A percentile compares a stretch with the other conserved stretches of the same genome.
These are phyloP conservation scores for Wickerhamomyces bovis DNA, from an alignment of 805 yeast species.

Conservation along the genomic window DNA sequence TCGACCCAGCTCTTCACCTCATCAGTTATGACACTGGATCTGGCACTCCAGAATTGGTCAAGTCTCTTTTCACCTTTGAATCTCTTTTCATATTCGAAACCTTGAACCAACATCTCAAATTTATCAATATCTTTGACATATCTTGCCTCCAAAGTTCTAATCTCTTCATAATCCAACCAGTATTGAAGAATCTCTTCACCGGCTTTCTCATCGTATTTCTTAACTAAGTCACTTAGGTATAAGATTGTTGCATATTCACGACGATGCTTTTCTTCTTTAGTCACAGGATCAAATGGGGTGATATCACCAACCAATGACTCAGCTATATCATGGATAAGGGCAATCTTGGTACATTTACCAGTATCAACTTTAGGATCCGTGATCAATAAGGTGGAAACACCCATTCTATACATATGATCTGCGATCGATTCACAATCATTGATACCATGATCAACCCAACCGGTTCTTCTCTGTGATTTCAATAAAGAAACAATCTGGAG, in stretches of 20 bases:
- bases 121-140: constrained; percentile 94
- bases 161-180: constrained; percentile 89
- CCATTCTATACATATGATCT: constrained; percentile 97
- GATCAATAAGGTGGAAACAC: constrained; percentile 68
- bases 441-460: constrained; percentile 74
- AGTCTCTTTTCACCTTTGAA: constrained; percentile 53
- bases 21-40: constrained; percentile 55
- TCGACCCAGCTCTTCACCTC: constrained; percentile 70
- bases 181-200: constrained; percentile 60
- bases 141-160: constrained; percentile 73
- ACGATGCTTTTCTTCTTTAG: constrained; percentile 76
- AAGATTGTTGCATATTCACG: constrained; percentile 71
- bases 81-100: constrained; percentile 76
- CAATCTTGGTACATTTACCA: constrained; percentile 73
- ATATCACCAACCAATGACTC: constrained; percentile 93
- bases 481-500: constrained; percentile 63
- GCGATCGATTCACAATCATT: constrained; percentile 55
- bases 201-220: constrained; percentile 56
- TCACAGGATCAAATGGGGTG: constrained; percentile 71
- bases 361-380: constrained; percentile 46
- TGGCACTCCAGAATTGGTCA: constrained; percentile 62
- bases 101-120: constrained; percentile 77
- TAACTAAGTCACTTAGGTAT: constrained; percentile 54
- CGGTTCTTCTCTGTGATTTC: constrained; percentile 82
- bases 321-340: constrained; percentile 90